Evolutionary conservation across 495 filamentous ascomycete genomes (phyloP), one percentile per base, ranked within the genome.

Genomic region (Penicillium paradoxum): DNA sequence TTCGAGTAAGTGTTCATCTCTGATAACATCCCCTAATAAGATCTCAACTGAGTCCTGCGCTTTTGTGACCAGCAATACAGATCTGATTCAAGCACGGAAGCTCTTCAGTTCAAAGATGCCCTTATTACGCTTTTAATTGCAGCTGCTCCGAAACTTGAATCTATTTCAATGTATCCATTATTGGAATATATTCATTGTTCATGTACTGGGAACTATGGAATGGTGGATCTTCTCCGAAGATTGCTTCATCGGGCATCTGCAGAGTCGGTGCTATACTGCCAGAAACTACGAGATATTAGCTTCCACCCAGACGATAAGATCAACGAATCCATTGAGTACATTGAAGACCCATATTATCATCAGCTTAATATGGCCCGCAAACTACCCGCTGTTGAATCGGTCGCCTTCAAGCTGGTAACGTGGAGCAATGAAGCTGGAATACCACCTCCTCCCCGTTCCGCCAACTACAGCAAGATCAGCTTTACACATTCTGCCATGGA

Each of bases 381-480:
- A 39, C 19, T 49, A 3, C 46, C 34, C 27, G 46, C 46, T 9
- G 18, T 49, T 17, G 37, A 39, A 14, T 49, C 46, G 10, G 46
- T 49, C n/a, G 22, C 33, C 18, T 49, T 49, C 46, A 39, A 6
- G n/a, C 18, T 49, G 27, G 19, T 21, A 25, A n/a, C 33, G 13
- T 49, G 33, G 46, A 27, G 27, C 8, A 49, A 49, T 29, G 22
- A 49, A 3, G 46, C 46, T 7, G 46, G 46, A 22, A 5, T 39
- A 9, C 46, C 46, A 13, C 46, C 22, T 39, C 46, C 46, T 4
- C 46, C 46, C 11, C 34, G 25, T 9, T 49, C 18, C 7, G 46
- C 46, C 34, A 49, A 49, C 18, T 49, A 49, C 33, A 49, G 46
- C 46, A 37, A 49, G 4, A 39, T 49, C 11, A 49, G 33, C 17